A percentile compares a stretch with the other conserved stretches of the same genome.
These are phyloP conservation scores for Blastobotrys mokoenaii DNA, from an alignment of 805 yeast genomes.

Conservation along the genomic window DNA sequence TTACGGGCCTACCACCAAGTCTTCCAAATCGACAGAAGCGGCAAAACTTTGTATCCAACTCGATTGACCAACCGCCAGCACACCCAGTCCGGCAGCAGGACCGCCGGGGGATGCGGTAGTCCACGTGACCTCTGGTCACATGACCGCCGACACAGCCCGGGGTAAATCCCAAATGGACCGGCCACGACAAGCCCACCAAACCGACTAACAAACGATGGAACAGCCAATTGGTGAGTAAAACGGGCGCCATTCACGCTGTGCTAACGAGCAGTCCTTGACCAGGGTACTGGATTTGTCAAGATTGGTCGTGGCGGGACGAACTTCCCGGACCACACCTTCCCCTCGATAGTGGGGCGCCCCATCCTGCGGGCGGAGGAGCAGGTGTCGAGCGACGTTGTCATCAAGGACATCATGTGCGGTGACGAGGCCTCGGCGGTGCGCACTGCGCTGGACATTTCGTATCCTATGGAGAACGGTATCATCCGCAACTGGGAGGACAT, in stretches of 20 bases:
- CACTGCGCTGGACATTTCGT: slow-evolving; percentile 82
- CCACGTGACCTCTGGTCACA: not conserved
- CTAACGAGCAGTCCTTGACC: slow-evolving; percentile 69
- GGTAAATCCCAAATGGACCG: not conserved
- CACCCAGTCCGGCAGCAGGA: too few relatives aligned
- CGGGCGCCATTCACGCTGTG: not conserved
- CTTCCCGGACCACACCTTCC: slow-evolving; percentile 95
- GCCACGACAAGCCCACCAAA: too few relatives aligned
- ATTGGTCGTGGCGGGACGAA: slow-evolving; percentile 95
- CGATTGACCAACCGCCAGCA: too few relatives aligned
- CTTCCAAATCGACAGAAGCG: too few relatives aligned
- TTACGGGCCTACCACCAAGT: too few relatives aligned
- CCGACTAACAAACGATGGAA: slow-evolving; percentile 19
- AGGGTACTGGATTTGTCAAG: slow-evolving; percentile 97
- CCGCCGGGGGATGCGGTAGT: too few relatives aligned
- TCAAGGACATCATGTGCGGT: slow-evolving; percentile 97
- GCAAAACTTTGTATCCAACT: too few relatives aligned
- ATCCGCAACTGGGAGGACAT: slow-evolving; percentile 97
- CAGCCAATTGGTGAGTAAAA: slow-evolving; percentile 26
- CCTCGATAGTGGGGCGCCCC: slow-evolving; percentile 96
- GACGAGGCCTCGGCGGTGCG: slow-evolving; percentile 89
- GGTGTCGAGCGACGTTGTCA: slow-evolving; percentile 43
- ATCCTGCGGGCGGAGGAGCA: slow-evolving; percentile 95
- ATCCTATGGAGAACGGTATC: slow-evolving; percentile 98
- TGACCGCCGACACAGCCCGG: not conserved